Evolutionary conservation across 1,284 basidiomycete genomes (phyloP).

Genomic region (Ustilago esculenta): DNA sequence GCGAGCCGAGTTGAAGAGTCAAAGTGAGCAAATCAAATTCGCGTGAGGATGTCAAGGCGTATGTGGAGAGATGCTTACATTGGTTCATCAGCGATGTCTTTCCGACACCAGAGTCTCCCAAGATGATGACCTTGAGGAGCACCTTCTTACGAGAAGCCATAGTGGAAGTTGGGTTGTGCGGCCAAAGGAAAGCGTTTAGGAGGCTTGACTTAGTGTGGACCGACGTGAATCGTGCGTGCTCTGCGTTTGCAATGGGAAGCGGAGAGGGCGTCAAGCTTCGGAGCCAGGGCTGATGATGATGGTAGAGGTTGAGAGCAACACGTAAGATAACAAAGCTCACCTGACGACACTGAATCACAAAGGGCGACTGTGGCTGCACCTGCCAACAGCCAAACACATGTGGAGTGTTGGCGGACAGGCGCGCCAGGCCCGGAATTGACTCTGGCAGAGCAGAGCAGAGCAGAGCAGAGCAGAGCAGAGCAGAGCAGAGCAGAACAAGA

Average conservation of each 20-base stretch:
- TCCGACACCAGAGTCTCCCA: slow-evolving; percentile 76
- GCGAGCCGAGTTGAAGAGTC: background rate
- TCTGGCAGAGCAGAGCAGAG: background rate
- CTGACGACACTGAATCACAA: no score
- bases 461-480: no score
- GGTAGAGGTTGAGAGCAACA: slow-evolving; percentile 13
- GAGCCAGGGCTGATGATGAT: slow-evolving; percentile 1
- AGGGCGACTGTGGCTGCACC: background rate
- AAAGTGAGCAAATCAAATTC: background rate
- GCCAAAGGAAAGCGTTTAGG: no score
- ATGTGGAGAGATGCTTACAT: slow-evolving; percentile 68
- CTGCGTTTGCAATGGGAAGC: no score
- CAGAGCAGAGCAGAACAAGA: no score
- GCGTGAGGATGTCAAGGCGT: background rate
- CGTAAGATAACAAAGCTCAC: slow-evolving; percentile 9
- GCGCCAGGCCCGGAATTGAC: slow-evolving; percentile 11
- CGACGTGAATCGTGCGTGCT: no score
- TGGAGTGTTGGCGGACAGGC: slow-evolving; percentile 8
- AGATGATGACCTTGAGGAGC: slow-evolving; percentile 78
- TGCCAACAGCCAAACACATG: slow-evolving; percentile 4
- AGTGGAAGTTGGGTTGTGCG: background rate
- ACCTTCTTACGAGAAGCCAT: slow-evolving; percentile 77
- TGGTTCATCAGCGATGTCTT: slow-evolving; percentile 99
- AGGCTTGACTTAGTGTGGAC: no score
- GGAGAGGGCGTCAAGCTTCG: background rate